A percentile compares a stretch with the other conserved stretches of the same genome.
phyloP scores from a whole-genome alignment of 768 basidiomycete species.

The Russula sp. region DNA sequence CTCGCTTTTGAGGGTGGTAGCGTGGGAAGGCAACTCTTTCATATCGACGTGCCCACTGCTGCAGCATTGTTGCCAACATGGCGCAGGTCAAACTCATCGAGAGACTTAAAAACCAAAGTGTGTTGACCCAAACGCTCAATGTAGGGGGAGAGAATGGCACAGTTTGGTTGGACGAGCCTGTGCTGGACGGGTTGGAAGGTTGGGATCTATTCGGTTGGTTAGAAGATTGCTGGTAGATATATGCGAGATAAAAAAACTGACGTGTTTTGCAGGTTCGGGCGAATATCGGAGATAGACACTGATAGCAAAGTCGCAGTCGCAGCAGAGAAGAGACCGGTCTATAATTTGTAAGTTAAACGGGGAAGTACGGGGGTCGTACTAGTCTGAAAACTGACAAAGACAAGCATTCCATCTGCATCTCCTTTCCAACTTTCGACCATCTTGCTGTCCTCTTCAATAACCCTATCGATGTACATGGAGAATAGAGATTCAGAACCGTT shows the following conservation, averaged over 20 bases:
- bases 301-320: constrained; percentile 22
- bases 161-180: background rate
- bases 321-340: constrained; percentile 29
- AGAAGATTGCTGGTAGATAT: constrained; percentile 6
- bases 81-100: constrained; percentile 44
- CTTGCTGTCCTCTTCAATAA: constrained; percentile 17
- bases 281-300: constrained; percentile 14
- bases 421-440: constrained; percentile 24
- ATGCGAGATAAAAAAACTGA: constrained; percentile 12
- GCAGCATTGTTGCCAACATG: constrained; percentile 45
- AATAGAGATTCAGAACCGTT: constrained; percentile 15
- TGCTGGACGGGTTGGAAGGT: constrained; percentile 1
- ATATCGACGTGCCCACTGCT: constrained; percentile 50
- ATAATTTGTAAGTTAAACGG: background rate
- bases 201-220: constrained; percentile 1
- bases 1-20: constrained; percentile 37
- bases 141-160: constrained; percentile 30
- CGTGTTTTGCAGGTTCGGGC: constrained; percentile 3
- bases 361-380: background rate
- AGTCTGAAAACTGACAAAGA: constrained; percentile 11
- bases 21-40: constrained; percentile 33
- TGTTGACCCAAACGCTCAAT: constrained; percentile 41
- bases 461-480: constrained; percentile 20
- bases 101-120: constrained; percentile 42
- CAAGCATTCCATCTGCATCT: constrained; percentile 21